A percentile compares a stretch with the other conserved stretches of the same genome.
Evolutionary conservation across 2,329 filamentous ascomycete genomes (phyloP).

Genomic region (Rhinocladiella mackenziei): DNA sequence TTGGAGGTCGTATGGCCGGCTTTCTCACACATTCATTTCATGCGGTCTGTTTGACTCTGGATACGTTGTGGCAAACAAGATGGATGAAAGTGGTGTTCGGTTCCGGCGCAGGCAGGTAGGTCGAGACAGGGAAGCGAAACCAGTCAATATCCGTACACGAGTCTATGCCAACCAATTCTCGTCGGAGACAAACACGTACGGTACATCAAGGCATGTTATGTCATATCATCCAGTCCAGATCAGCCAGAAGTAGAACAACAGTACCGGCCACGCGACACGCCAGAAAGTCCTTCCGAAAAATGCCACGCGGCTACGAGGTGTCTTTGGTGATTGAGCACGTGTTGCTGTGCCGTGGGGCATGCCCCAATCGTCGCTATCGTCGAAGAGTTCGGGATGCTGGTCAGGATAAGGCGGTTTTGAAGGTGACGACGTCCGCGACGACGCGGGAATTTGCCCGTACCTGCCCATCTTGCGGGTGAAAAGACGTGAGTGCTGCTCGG

Average conservation of each 20-base stretch:
- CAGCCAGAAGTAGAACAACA: conserved; percentile 64
- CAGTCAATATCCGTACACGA: no score
- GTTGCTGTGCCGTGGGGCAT: conserved; percentile 9
- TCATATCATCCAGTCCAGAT: conserved; percentile 56
- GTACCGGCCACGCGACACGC: conserved; percentile 60
- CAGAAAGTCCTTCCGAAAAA: conserved; percentile 62
- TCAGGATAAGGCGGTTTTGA: conserved; percentile 53
- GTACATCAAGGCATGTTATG: background rate
- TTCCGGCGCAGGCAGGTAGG: no score
- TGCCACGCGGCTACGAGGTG: conserved; percentile 49
- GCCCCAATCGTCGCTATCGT: conserved; percentile 23
- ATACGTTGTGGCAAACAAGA: no score
- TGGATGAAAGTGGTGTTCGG: no score
- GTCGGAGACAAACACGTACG: background rate
- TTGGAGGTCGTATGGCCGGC: no score
- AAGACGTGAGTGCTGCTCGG: conserved; percentile 12
- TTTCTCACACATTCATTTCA: no score
- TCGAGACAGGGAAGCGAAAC: no score
- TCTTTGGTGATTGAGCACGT: conserved; percentile 33
- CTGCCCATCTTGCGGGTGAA: conserved; percentile 25
- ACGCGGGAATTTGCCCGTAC: conserved; percentile 33
- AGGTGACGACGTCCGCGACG: conserved; percentile 49
- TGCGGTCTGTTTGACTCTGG: no score
- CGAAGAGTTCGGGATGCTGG: conserved; percentile 26
- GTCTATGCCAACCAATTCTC: no score